Conservation (phyloP, 2,329 filamentous ascomycete genomes). For the Paecilomyces fulvus region DNA sequence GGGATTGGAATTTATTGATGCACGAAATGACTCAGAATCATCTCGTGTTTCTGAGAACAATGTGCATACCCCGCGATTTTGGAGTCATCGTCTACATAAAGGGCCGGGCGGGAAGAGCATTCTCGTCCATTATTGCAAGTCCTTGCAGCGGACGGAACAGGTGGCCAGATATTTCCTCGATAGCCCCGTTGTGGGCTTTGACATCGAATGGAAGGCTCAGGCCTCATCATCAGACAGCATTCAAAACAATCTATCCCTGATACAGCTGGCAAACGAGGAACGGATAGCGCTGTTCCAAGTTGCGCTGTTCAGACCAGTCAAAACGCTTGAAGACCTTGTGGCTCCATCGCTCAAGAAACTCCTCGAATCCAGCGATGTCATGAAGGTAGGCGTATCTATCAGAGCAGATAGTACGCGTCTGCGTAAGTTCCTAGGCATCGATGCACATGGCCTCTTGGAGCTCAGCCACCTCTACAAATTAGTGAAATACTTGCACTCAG, state of each 20-base stretch:
- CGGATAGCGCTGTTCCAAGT: conserved; percentile 77
- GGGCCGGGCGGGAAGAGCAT: conserved; percentile 45
- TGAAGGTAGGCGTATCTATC: conserved; percentile 71
- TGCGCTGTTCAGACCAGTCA: conserved; percentile 48
- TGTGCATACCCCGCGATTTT: conserved; percentile 14
- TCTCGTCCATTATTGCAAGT: conserved; percentile 70
- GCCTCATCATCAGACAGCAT: conserved; percentile 41
- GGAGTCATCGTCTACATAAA: conserved; percentile 35
- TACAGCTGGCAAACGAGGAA: conserved; percentile 71
- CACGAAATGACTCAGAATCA: not conserved
- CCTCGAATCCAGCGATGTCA: conserved; percentile 60
- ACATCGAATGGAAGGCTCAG: conserved; percentile 70
- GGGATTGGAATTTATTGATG: not conserved
- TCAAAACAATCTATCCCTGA: conserved; percentile 66
- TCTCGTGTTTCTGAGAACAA: not conserved
- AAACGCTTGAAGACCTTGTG: conserved; percentile 48
- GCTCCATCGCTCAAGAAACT: conserved; percentile 61
- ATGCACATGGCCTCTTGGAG: conserved; percentile 64
- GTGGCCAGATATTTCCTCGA: conserved; percentile 57
- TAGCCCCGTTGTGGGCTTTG: conserved; percentile 72
- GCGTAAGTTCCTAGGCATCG: conserved; percentile 55
- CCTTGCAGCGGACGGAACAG: conserved; percentile 56
- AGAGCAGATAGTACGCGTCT: conserved; percentile 63
- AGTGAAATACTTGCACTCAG: conserved; percentile 55
- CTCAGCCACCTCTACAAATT: conserved; percentile 74